Evolutionary conservation across 139 green algal genomes (phyloP), one percentile per base, ranked within the genome.

Genomic region (Chlorella sp.): DNA sequence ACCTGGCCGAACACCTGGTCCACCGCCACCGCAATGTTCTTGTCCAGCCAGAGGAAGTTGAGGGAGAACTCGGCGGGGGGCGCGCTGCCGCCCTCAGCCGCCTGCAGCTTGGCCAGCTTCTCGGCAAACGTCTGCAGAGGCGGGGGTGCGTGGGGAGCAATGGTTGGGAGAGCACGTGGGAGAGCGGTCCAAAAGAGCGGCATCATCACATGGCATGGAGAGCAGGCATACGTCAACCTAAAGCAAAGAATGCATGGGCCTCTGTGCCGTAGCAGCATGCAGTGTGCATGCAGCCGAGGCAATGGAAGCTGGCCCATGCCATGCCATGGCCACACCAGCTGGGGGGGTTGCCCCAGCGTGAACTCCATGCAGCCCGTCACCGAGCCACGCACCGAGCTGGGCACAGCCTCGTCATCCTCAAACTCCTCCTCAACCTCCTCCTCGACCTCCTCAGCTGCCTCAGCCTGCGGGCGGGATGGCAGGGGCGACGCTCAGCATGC

Each of bases 21-120:
- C 21, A 98, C 95, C 18, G 90, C 81, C 2, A 98, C 91, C 4
- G 84, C 95, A 32, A 98, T 88, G 87, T 95, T 96, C 87, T 96
- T 95, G n/a, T 97, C 91, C 75, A 96, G 78, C 96, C 96, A 98
- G 28, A 98, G 80, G 78, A 98, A 94, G 75, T 93, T 94, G 44
- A 98, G 92, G 60, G 91, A 84, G 87, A 93, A 97, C 64, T 83
- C 38, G 13, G 83, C 60, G 44, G 63, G 17, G 16, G 38, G 78
- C 0, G 68, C 74, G 38, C 38, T 57, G 15, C 2, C 25, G 55
- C 55, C 51, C 81, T 73, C 69, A 15, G 34, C 81, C 1, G 81
- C 81, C 69, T 86, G 55, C 69, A 86, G 81, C 69, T 74, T 74
- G n/a, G 81, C 81, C 55, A 86, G 70, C 68, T 78, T 80, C 36